These are phyloP conservation scores for Adiantum capillusveneris DNA, from an alignment of 75 land plant genomes.

Conservation along the genomic window DNA sequence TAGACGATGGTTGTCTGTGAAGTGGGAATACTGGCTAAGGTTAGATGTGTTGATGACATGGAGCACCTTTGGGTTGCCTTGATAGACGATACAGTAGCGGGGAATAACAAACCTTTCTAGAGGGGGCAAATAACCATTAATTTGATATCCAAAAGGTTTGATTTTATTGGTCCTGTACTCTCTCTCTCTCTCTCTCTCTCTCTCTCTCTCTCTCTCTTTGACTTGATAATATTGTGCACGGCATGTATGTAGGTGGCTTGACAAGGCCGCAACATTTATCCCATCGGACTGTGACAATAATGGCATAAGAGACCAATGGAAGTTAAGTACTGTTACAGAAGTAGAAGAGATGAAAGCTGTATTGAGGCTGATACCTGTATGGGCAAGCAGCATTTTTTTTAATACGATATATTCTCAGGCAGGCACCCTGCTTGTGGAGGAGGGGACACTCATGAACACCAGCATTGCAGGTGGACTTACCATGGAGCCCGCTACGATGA, in stretches of 20 bases:
- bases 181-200: no score
- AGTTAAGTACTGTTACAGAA: conserved; percentile 44
- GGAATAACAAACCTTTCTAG: no score
- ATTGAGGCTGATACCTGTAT: conserved; percentile 52
- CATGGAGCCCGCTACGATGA: conserved; percentile 56
- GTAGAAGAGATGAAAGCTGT: conserved; percentile 76
- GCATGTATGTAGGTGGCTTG: conserved; percentile 83
- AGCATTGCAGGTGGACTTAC: conserved; percentile 31
- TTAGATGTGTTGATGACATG: no score
- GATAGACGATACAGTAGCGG: no score
- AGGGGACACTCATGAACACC: conserved; percentile 67
- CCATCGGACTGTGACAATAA: conserved; percentile 1
- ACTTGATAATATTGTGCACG: no score
- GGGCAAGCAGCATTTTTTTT: conserved; percentile 69
- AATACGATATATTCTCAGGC: conserved; percentile 87
- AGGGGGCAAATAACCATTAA: no score
- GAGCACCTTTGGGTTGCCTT: no score
- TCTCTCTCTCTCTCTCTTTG: no score
- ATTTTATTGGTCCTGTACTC: no score
- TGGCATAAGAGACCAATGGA: conserved; percentile 17
- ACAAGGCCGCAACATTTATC: conserved; percentile 57
- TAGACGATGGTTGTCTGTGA: no score
- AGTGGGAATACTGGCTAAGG: no score
- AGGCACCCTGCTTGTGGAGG: conserved; percentile 73
- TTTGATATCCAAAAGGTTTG: no score